Evolutionary conservation across 306 rosid species (phyloP).

Genomic region (Elaeagnus macrophylla): DNA sequence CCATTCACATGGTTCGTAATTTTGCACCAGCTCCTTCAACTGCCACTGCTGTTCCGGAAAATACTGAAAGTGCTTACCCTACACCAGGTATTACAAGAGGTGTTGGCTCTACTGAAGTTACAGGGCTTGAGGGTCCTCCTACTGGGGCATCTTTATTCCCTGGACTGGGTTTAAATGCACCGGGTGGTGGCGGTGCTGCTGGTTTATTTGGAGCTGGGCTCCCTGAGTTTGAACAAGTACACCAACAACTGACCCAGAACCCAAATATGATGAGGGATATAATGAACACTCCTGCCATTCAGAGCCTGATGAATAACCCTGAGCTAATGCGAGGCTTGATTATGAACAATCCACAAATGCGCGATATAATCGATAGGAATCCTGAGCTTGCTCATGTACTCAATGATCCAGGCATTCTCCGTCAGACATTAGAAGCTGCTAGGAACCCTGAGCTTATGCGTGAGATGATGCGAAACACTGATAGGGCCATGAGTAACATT

Average conservation of each 20-base stretch:
- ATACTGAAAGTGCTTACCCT: conserved; percentile 35
- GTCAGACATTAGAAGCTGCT: conserved; percentile 82
- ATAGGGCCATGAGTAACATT: conserved; percentile 89
- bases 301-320: conserved; percentile 58
- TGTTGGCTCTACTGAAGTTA: conserved; percentile 48
- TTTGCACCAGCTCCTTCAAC: conserved; percentile 39
- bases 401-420: conserved; percentile 76
- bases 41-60: conserved; percentile 35
- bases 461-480: conserved; percentile 92
- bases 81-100: conserved; percentile 35
- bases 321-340: conserved; percentile 64
- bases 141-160: conserved; percentile 54
- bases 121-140: conserved; percentile 47
- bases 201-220: conserved; percentile 57
- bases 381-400: conserved; percentile 80
- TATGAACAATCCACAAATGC: conserved; percentile 85
- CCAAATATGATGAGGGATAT: conserved; percentile 66
- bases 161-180: conserved; percentile 36
- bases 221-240: conserved; percentile 67
- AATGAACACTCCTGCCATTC: conserved; percentile 71
- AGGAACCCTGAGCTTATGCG: conserved; percentile 93
- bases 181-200: conserved; percentile 46
- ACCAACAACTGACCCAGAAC: conserved; percentile 59
- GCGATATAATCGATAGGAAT: conserved; percentile 71
- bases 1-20: conserved; percentile 77